Conservation (phyloP, 805 yeast genomes). For the Yarrowia sp. region DNA sequence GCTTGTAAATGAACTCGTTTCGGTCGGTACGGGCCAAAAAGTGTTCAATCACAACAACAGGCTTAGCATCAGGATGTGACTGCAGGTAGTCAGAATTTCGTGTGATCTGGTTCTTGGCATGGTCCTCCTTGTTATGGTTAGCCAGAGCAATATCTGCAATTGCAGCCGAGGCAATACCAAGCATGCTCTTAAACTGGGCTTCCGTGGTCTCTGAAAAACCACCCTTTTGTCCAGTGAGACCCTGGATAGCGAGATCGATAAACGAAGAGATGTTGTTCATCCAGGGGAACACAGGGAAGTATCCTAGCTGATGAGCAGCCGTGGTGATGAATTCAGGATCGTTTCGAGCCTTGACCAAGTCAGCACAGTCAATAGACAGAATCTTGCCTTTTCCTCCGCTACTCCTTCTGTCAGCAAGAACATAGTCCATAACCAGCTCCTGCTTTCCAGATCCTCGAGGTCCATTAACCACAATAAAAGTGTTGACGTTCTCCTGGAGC, state of each 20-base stretch:
- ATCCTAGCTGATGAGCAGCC: constrained; percentile 78
- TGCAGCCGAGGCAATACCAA: constrained; percentile 68
- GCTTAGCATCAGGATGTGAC: constrained; percentile 80
- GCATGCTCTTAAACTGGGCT: constrained; percentile 74
- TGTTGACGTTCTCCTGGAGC: constrained; percentile 84
- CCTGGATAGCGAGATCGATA: constrained; percentile 81
- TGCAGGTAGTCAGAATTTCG: constrained; percentile 58
- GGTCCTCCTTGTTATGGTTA: constrained; percentile 14
- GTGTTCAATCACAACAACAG: constrained; percentile 80
- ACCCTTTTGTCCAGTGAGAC: constrained; percentile 90
- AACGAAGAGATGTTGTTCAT: constrained; percentile 73
- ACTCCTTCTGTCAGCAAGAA: constrained; percentile 56
- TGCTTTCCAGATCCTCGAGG: constrained; percentile 95
- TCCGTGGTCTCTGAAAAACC: constrained; percentile 84
- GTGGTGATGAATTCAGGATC: constrained; percentile 66
- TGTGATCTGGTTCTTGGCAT: constrained; percentile 1
- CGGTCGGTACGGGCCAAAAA: constrained; percentile 58
- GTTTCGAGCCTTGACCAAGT: constrained; percentile 65
- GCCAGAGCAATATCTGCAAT: constrained; percentile 59
- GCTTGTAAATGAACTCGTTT: constrained; percentile 62
- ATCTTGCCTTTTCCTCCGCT: constrained; percentile 37
- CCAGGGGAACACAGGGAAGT: constrained; percentile 94
- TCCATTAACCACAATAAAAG: constrained; percentile 86
- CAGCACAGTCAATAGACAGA: constrained; percentile 75
- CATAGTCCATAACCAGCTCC: constrained; percentile 68